These are phyloP conservation scores for Podila minutissima DNA, from an alignment of 192 early-diverging fungal genomes.

Conservation along the genomic window DNA sequence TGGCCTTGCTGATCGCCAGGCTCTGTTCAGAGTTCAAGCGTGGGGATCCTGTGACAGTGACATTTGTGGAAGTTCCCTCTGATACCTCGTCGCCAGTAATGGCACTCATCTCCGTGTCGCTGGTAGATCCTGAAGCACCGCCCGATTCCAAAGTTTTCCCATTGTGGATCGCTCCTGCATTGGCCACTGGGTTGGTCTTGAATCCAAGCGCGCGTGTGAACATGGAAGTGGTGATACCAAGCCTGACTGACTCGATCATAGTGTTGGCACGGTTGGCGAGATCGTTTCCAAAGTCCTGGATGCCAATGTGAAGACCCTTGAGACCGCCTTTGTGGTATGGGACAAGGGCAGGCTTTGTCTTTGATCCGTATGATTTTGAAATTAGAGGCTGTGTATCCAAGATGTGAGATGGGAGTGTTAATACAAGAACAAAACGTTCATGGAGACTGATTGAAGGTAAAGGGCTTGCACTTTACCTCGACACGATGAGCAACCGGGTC, in stretches of 20 bases:
- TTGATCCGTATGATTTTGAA: slow-evolving; percentile 60
- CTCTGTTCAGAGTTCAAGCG: slow-evolving; percentile 25
- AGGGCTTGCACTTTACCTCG: slow-evolving; percentile 12
- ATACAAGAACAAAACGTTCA: not conserved
- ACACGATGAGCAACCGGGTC: slow-evolving; percentile 37
- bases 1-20: slow-evolving; percentile 37
- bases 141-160: slow-evolving; percentile 16
- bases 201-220: slow-evolving; percentile 60
- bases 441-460: too few species aligned
- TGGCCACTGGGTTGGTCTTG: slow-evolving; percentile 24
- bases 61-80: not conserved
- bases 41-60: slow-evolving; percentile 1
- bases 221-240: slow-evolving; percentile 67
- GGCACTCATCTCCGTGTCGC: slow-evolving; percentile 17
- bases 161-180: slow-evolving; percentile 26
- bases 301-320: slow-evolving; percentile 71
- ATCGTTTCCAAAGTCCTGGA: slow-evolving; percentile 74
- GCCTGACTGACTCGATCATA: slow-evolving; percentile 69
- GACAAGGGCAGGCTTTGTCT: slow-evolving; percentile 74
- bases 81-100: slow-evolving; percentile 8
- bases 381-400: slow-evolving; percentile 68
- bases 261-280: slow-evolving; percentile 72
- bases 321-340: slow-evolving; percentile 88
- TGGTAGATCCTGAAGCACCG: slow-evolving; percentile 7
- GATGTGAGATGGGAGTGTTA: not conserved